Evolutionary conservation across 805 yeast species (phyloP), one percentile per base, ranked within the genome.

Genomic region (Wickerhamiella shivajii): DNA sequence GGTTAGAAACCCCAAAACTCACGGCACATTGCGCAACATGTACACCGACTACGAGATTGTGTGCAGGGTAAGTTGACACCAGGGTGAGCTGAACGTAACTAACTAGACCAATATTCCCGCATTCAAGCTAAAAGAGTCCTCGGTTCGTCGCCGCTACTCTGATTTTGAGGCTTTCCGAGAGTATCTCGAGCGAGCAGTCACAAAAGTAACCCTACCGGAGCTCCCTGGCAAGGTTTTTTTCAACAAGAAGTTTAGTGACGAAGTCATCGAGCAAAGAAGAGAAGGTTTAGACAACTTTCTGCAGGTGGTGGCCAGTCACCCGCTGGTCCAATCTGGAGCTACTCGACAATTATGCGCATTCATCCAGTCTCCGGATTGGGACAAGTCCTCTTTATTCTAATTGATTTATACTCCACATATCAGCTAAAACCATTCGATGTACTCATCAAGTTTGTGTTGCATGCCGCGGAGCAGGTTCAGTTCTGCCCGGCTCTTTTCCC

Each of bases 11-110:
- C 92, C 93, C 8, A 70, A 71, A 41, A 81, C 93, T 0, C 92
- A 80, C 47, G 70, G 69, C 37, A 43, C 39, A 37, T 68, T 77
- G 15, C 57, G 72, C 20, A 67, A 71, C 18, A 71, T 75, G 74
- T 87, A 66, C 53, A 87, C 97, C 7, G 97, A 87, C 56, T 87
- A 87, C 55, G 96, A 85, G 55, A 71, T 87, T 15, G 64, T 78
- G 6, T 83, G 95, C 53, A 65, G 84, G 34, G 65, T 61, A 45
- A 30, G 62, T 48, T 11, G 14, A 8, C 10, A 8, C 10, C 10
- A 8, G 18, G 6, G 8, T n/a, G 21, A n/a, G 17, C 21, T 11
- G 12, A 9, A 8, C 26, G 13, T 7, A 6, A 32, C 37, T 34
- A 34, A 29, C 30, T 29, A 60, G 54, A 87, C 96, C 16, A 87